Evolutionary conservation across 2,329 filamentous ascomycete genomes (phyloP), one percentile per base, ranked within the genome.

Genomic region (Leptosphaerulina australis): DNA sequence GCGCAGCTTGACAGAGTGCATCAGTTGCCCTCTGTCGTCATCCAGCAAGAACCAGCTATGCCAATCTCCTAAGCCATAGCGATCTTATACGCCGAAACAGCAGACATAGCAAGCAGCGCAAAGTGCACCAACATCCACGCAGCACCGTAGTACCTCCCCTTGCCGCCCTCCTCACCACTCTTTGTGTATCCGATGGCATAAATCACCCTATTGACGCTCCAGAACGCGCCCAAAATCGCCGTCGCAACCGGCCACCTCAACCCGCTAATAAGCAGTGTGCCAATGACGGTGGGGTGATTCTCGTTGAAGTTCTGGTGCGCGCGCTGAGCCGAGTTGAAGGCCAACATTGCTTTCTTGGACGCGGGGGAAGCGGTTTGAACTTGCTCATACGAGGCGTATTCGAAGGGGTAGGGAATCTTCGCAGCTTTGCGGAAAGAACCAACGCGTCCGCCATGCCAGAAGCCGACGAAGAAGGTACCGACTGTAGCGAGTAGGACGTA

Each of bases 271-370:
- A 85, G 71, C 62, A 82, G 74, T 37, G 76, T 76, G 20, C 78
- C 71, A 35, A 83, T 75, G 4, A 78, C 77, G 45, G 77, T 75
- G 2, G 78, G 62, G 54, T 81, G 76, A 68, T 84, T 83, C 72
- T 87, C 84, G 58, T 81, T 71, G 71, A 79, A 84, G 70, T 86
- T 85, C 64, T 76, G 74, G 74, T 84, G 81, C 2, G 63, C 63
- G 61, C 71, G 71, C 52, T 73, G 71, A 0, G 70, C 68, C 44
- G 61, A 55, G 70, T 80, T 80, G 72, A 78, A 79, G 24, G 74
- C 60, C 50, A 77, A 67, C 63, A 78, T 68, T 17, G 62, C 71
- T 72, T 72, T 77, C 73, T 64, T 71, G 62, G 59, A 76, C 11
- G 69, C 64, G 15, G 69, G 63, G 2, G 69, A 58, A 3, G 72